Evolutionary conservation across 768 basidiomycete species (phyloP), one percentile per base, ranked within the genome.

Genomic region (Boletus subcaerulescens): DNA sequence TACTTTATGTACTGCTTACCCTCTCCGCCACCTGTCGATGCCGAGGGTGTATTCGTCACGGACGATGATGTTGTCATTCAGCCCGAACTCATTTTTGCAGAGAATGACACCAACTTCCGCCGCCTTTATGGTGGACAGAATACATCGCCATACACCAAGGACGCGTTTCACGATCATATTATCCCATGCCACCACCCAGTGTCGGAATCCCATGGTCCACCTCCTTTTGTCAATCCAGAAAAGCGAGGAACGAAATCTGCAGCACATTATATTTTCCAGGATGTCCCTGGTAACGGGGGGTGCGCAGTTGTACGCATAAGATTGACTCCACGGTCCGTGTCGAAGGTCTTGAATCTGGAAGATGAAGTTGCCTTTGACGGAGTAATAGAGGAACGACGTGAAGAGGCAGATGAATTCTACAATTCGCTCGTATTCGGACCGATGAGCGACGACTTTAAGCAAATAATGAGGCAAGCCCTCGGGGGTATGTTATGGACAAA

Each of bases 401-500:
- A 87, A 60, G 97, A 99, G 69, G 93, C 94, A 7, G 93, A 98
- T 68, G 97, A 99, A 73, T 99, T 99, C 68, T 99, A 98, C 71
- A 77, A 80, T 39, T 78, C 82, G 5, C 79, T 98, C 50, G 85
- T 86, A 39, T 80, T 86, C 60, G 93, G 93, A 4, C 85, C 90
- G 14, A 86, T 96, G 66, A 91, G 83, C 64, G 93, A 97, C 55
- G 97, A 99, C 73, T 74, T 98, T 63, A 87, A 85, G 69, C 95
- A 96, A 71, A 89, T 99, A 61, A 97, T 92, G 92, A 79, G 97
- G 58, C 97, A 98, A 73, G 97, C 95, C 20, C 74, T 99, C 46
- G 85, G 85, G 20, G 97, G 97, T 12, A 98, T 99, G 97, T 74
- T 99, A 49, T 98, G 97, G 96, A 93, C 91, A 44, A 99, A 98